Conservation (phyloP, 345 rosid genomes). For the Eucalyptus regnans region DNA sequence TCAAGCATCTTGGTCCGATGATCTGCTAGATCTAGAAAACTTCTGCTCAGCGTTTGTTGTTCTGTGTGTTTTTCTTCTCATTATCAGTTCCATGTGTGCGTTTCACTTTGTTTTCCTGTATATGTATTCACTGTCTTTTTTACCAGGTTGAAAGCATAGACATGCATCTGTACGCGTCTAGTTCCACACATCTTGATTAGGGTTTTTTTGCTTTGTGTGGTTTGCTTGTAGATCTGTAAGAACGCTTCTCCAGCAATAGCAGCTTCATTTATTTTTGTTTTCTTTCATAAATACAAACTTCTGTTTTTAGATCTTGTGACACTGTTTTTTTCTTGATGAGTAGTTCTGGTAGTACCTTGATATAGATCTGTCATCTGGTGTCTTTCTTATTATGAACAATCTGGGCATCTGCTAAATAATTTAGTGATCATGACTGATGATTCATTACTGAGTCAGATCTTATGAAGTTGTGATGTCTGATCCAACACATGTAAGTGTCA, state of each 20-base stretch:
- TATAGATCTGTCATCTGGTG: neutral
- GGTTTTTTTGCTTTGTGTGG: neutral
- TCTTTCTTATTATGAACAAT: neutral
- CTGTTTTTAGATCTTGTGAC: neutral
- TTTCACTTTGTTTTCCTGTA: neutral
- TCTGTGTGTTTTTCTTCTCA: neutral
- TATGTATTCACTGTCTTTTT: neutral
- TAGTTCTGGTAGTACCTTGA: neutral
- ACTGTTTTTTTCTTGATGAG: neutral
- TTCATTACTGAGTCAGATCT: neutral
- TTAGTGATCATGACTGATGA: neutral
- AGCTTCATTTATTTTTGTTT: neutral
- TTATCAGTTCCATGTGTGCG: neutral
- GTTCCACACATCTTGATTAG: neutral
- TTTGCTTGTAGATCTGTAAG: neutral
- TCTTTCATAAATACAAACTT: neutral
- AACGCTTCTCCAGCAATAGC: neutral
- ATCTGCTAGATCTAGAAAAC: neutral
- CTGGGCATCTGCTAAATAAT: neutral
- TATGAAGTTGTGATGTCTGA: neutral
- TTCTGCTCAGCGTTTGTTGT: neutral
- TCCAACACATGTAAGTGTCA: neutral
- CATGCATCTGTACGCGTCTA: neutral
- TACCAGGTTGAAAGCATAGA: neutral
- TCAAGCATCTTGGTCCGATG: constrained; percentile 29